phyloP scores from a whole-genome alignment of 2,329 filamentous ascomycete species.

The Ophiocordyceps camponoti-saundersi region DNA sequence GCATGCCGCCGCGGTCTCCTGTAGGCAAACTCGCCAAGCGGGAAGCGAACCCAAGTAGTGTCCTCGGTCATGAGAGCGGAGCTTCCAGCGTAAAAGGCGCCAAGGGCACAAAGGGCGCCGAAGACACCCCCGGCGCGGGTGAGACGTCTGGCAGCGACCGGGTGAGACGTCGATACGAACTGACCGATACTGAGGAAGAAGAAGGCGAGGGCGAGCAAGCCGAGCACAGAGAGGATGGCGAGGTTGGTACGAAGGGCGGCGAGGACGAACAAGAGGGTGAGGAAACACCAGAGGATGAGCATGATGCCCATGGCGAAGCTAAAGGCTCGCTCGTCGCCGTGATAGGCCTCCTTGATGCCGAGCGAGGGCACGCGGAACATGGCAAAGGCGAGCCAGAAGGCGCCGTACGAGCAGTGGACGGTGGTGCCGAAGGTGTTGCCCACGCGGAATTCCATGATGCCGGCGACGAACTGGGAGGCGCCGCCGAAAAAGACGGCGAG shows the following conservation, averaged over 20 bases:
- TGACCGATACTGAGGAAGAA: constrained; percentile 41
- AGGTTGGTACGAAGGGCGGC: constrained; percentile 41
- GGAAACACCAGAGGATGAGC: constrained; percentile 42
- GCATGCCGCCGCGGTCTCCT: background rate
- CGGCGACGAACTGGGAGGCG: constrained; percentile 48
- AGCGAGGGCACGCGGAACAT: constrained; percentile 36
- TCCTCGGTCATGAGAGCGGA: constrained; percentile 22
- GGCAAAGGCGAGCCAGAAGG: constrained; percentile 43
- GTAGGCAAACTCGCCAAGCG: constrained; percentile 16
- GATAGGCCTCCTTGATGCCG: constrained; percentile 29
- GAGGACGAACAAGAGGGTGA: constrained; percentile 37
- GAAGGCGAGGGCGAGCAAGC: constrained; percentile 40
- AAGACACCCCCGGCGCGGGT: constrained; percentile 26
- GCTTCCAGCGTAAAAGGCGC: constrained; percentile 22
- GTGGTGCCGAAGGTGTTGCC: constrained; percentile 49
- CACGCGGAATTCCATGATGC: constrained; percentile 35
- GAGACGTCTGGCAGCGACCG: constrained; percentile 19
- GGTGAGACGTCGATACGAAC: constrained; percentile 23
- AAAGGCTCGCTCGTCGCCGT: constrained; percentile 17
- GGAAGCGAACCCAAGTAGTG: constrained; percentile 23
- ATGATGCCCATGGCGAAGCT: constrained; percentile 39
- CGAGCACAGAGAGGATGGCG: constrained; percentile 39
- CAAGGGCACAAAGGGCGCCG: constrained; percentile 16
- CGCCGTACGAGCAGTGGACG: constrained; percentile 41
- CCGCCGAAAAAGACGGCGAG: constrained; percentile 38